phyloP scores from a whole-genome alignment of 192 early-diverging fungal species.

The Chytriomyces confervae region DNA sequence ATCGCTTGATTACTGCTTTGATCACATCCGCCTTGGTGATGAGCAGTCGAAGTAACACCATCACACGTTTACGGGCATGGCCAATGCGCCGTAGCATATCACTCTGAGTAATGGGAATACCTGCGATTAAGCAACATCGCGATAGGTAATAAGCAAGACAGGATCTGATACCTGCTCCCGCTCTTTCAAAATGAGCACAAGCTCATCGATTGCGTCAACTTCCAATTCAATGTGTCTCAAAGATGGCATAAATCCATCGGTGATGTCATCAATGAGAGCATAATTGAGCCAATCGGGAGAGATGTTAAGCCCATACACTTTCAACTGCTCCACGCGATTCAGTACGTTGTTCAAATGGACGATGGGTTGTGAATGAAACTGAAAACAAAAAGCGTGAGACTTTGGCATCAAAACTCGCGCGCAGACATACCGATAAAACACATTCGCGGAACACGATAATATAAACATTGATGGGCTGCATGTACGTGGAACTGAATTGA shows the following conservation, averaged over 20 bases:
- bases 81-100: constrained; percentile 82
- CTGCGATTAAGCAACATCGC: background rate
- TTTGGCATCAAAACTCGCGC: background rate
- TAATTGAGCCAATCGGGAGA: constrained; percentile 97
- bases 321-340: constrained; percentile 81
- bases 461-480: constrained; percentile 63
- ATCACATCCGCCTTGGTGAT: constrained; percentile 74
- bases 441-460: constrained; percentile 64
- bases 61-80: constrained; percentile 71
- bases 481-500: constrained; percentile 46
- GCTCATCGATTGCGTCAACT: constrained; percentile 93
- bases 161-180: constrained; percentile 63
- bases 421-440: constrained; percentile 54
- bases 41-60: constrained; percentile 69
- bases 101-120: constrained; percentile 33
- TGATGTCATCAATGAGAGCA: constrained; percentile 93
- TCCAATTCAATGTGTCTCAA: constrained; percentile 89
- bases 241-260: constrained; percentile 88
- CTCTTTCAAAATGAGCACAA: constrained; percentile 91
- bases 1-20: constrained; percentile 70
- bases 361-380: constrained; percentile 84
- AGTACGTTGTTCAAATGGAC: constrained; percentile 86
- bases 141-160: background rate
- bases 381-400: background rate
- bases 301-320: constrained; percentile 81